These are phyloP conservation scores for Penicillium sp. DNA, from an alignment of 2,329 filamentous ascomycete genomes.

Conservation along the genomic window DNA sequence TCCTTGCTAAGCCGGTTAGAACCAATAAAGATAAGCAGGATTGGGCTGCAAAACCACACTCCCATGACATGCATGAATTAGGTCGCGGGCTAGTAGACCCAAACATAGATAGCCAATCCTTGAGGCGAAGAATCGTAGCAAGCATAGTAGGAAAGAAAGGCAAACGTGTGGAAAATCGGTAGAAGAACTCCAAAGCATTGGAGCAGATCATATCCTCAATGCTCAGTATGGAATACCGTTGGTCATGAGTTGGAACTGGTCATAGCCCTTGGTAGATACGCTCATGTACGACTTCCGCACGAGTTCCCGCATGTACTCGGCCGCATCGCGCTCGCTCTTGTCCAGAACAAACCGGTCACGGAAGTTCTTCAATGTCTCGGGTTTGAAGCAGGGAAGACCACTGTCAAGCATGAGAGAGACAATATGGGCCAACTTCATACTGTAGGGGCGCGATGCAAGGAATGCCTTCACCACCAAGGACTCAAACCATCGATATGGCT, in stretches of 20 bases:
- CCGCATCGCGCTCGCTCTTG: constrained; percentile 85
- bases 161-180: not conserved
- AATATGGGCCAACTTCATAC: constrained; percentile 83
- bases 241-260: constrained; percentile 94
- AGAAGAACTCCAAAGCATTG: not conserved
- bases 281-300: constrained; percentile 87
- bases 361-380: constrained; percentile 89
- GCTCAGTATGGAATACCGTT: constrained; percentile 88
- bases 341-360: constrained; percentile 89
- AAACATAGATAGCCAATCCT: not conserved
- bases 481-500: constrained; percentile 93
- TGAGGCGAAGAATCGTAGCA: not conserved
- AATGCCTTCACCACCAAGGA: constrained; percentile 95
- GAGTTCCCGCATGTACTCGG: constrained; percentile 85
- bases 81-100: not conserved
- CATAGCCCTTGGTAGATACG: constrained; percentile 90
- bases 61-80: not conserved
- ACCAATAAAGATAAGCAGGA: not conserved
- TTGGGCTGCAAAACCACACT: not conserved
- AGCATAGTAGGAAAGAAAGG: too few relatives aligned
- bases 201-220: not conserved
- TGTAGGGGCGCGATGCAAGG: constrained; percentile 78
- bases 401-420: constrained; percentile 94
- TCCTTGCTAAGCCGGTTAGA: not conserved
- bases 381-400: constrained; percentile 95